A percentile compares a stretch with the other conserved stretches of the same genome.
Evolutionary conservation across 148 eudicot genomes (phyloP).

Genomic region (Polygonum maritimum): DNA sequence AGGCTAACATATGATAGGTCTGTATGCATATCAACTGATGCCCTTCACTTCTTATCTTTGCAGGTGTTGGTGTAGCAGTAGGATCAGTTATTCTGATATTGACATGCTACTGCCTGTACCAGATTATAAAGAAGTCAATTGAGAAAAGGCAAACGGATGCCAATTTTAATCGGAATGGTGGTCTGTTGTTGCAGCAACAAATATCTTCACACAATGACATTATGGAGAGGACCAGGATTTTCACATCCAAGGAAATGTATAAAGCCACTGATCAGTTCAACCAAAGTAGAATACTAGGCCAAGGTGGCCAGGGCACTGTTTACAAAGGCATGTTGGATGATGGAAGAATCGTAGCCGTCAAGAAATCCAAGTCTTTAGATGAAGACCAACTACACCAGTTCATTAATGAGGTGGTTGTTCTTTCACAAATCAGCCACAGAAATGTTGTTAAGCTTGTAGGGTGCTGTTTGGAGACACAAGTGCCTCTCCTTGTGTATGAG

Average conservation of each 20-base stretch:
- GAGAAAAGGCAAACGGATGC: not conserved
- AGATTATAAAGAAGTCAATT: not conserved
- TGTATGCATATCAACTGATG: no score
- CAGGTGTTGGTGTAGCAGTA: not conserved
- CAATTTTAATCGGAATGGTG: not conserved
- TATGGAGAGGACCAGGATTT: not conserved
- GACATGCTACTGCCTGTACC: not conserved
- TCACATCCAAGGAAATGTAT: not conserved
- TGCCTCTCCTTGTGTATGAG: conserved; percentile 1
- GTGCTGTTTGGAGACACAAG: conserved; percentile 3
- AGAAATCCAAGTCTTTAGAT: not conserved
- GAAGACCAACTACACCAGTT: not conserved
- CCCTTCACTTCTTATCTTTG: not conserved
- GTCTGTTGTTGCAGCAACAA: not conserved
- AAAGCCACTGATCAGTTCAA: not conserved
- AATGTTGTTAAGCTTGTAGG: conserved; percentile 2
- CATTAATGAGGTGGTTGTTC: conserved; percentile 4
- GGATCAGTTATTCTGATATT: not conserved
- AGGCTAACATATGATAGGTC: no score
- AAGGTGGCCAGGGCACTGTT: not conserved
- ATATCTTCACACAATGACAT: not conserved
- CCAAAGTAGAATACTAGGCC: not conserved
- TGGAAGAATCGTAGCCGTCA: not conserved
- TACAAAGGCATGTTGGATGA: not conserved
- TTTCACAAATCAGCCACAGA: not conserved